A percentile compares a stretch with the other conserved stretches of the same genome.
phyloP scores from a whole-genome alignment of 1,284 basidiomycete genomes.

The Ganoderma sinense region DNA sequence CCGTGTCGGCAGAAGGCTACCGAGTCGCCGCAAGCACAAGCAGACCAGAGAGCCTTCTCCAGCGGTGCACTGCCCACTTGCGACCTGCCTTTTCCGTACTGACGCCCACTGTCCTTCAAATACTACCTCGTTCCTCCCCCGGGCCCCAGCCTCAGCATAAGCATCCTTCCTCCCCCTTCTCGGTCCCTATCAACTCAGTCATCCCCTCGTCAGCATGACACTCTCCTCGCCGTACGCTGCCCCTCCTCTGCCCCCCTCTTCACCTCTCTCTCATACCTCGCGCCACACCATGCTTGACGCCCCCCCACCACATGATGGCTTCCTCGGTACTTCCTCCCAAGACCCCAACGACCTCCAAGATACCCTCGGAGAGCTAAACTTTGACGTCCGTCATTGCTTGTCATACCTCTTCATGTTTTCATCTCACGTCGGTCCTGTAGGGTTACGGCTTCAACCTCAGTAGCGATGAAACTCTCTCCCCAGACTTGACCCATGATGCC shows the following conservation, averaged over 20 bases:
- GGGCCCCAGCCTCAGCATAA: neutral
- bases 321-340: slow-evolving; percentile 18
- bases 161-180: neutral
- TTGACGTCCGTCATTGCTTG: slow-evolving; percentile 2
- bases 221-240: slow-evolving; percentile 2
- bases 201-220: neutral
- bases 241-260: slow-evolving; percentile 2
- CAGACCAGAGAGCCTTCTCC: neutral
- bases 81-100: slow-evolving; percentile 8
- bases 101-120: slow-evolving; percentile 14
- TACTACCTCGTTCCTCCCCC: slow-evolving; percentile 3
- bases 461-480: neutral
- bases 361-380: slow-evolving; percentile 8
- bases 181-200: slow-evolving; percentile 3
- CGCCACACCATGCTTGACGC: slow-evolving; percentile 11
- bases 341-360: slow-evolving; percentile 17
- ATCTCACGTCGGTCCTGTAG: neutral
- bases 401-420: neutral
- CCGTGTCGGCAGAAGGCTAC: neutral
- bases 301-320: slow-evolving; percentile 14
- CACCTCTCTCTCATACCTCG: slow-evolving; percentile 9
- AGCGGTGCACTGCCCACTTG: slow-evolving; percentile 8
- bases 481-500: neutral
- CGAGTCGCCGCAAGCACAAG: slow-evolving; percentile 1
- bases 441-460: neutral